phyloP scores from a whole-genome alignment of 2,329 filamentous ascomycete species.

The Reticulascus tulasneorum region DNA sequence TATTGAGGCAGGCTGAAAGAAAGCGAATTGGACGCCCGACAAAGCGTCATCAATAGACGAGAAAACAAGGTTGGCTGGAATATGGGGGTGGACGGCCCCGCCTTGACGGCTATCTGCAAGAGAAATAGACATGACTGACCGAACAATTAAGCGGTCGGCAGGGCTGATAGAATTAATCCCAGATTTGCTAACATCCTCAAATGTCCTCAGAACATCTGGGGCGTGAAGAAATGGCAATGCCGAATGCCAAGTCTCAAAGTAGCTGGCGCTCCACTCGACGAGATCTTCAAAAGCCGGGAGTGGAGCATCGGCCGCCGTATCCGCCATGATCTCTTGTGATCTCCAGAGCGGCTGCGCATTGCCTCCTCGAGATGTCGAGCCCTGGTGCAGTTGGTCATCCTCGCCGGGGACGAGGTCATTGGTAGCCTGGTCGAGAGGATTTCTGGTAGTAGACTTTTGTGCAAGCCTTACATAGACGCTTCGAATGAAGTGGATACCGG shows the following conservation, averaged over 20 bases:
- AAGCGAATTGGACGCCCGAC: slow-evolving; percentile 40
- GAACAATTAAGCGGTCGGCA: slow-evolving; percentile 38
- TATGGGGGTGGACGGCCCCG: slow-evolving; percentile 16
- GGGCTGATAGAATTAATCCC: slow-evolving; percentile 24
- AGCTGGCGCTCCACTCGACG: slow-evolving; percentile 45
- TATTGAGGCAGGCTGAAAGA: slow-evolving; percentile 44
- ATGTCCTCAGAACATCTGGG: slow-evolving; percentile 41
- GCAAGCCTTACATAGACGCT: slow-evolving; percentile 48
- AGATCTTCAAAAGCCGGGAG: slow-evolving; percentile 42
- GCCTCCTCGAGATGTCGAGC: slow-evolving; percentile 7
- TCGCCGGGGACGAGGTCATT: slow-evolving; percentile 51
- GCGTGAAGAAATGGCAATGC: slow-evolving; percentile 54
- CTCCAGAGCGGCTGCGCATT: slow-evolving; percentile 29
- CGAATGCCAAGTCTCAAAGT: slow-evolving; percentile 56
- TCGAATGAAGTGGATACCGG: slow-evolving; percentile 56
- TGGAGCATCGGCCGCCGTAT: slow-evolving; percentile 1
- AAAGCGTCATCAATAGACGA: slow-evolving; percentile 45
- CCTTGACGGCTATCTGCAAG: slow-evolving; percentile 48
- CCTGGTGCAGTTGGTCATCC: slow-evolving; percentile 42
- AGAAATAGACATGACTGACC: slow-evolving; percentile 49
- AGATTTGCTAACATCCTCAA: slow-evolving; percentile 37
- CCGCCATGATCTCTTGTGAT: slow-evolving; percentile 26
- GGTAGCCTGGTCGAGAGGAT: slow-evolving; percentile 13
- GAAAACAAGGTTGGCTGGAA: slow-evolving; percentile 43
- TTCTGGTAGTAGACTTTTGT: slow-evolving; percentile 15